Evolutionary conservation across 1,284 basidiomycete genomes (phyloP).

Genomic region (Boletellus deceptivus): DNA sequence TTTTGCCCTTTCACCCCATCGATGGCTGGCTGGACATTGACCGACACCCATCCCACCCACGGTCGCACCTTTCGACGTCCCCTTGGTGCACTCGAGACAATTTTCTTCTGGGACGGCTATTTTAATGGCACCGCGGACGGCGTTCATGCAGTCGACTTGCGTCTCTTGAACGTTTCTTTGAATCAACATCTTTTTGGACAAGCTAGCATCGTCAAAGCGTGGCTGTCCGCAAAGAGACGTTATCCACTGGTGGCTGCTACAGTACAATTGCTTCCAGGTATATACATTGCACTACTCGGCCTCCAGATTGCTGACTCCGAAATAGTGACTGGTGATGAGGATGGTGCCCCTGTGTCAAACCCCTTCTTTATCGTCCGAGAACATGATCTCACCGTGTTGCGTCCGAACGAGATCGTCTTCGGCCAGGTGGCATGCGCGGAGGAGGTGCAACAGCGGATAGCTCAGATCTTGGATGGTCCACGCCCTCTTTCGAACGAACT

Average conservation of each 20-base stretch:
- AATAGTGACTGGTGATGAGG: not conserved
- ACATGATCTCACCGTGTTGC: conserved; percentile 10
- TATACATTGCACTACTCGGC: not conserved
- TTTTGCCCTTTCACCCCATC: too few relatives aligned
- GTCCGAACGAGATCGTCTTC: conserved; percentile 11
- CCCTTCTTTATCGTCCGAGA: conserved; percentile 22
- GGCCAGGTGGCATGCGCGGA: conserved; percentile 8
- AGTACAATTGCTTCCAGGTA: not conserved
- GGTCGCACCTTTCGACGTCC: conserved; percentile 12
- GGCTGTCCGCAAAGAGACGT: not conserved
- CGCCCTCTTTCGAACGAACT: conserved; percentile 23
- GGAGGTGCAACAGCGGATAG: conserved; percentile 2
- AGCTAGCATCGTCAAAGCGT: not conserved
- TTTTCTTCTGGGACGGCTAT: conserved; percentile 13
- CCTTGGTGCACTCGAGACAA: conserved; percentile 9
- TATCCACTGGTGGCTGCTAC: not conserved
- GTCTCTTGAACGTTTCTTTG: not conserved
- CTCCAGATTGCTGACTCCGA: not conserved
- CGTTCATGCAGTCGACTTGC: not conserved
- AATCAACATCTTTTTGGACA: not conserved
- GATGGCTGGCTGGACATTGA: not conserved
- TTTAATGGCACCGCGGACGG: not conserved
- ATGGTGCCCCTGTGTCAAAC: not conserved
- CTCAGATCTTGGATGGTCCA: conserved; percentile 8
- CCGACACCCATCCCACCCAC: not conserved